Conservation (phyloP, 108 stramenopile species). For the Pseudonitzschia multiseries region DNA sequence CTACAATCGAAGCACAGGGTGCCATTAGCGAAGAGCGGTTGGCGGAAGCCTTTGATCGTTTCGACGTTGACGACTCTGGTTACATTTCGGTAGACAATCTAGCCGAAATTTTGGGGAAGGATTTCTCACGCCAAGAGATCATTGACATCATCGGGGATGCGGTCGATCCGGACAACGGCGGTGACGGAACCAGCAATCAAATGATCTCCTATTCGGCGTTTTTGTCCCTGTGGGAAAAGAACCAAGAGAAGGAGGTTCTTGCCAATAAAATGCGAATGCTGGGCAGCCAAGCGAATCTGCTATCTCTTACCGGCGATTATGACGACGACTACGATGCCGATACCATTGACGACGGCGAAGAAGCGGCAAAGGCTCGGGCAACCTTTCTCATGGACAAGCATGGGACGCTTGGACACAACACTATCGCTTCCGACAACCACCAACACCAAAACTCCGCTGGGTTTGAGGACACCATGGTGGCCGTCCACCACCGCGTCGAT, state of each 20-base stretch:
- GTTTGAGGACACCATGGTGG: background rate
- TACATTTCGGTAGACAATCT: conserved; percentile 67
- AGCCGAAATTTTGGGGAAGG: conserved; percentile 43
- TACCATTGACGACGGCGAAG: background rate
- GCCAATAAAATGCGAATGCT: conserved; percentile 24
- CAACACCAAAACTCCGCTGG: background rate
- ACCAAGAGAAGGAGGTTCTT: conserved; percentile 25
- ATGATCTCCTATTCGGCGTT: conserved; percentile 65
- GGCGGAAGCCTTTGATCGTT: conserved; percentile 79
- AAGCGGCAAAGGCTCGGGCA: conserved; percentile 13
- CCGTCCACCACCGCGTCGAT: background rate
- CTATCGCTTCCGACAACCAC: background rate
- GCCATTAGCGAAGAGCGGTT: conserved; percentile 61
- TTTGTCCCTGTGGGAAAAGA: conserved; percentile 46
- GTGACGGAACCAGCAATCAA: background rate
- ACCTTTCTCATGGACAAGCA: conserved; percentile 19
- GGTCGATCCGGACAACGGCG: conserved; percentile 80
- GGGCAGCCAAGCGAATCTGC: conserved; percentile 17
- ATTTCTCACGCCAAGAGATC: conserved; percentile 32
- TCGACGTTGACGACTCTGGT: conserved; percentile 79
- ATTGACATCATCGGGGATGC: conserved; percentile 89
- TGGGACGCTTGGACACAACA: background rate
- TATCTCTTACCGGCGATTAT: background rate
- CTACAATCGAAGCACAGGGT: conserved; percentile 80
- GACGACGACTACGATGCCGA: background rate